A percentile compares a stretch with the other conserved stretches of the same genome.
Conservation (phyloP, 2,329 filamentous ascomycete species). For the Cladophialophora yegresii region DNA sequence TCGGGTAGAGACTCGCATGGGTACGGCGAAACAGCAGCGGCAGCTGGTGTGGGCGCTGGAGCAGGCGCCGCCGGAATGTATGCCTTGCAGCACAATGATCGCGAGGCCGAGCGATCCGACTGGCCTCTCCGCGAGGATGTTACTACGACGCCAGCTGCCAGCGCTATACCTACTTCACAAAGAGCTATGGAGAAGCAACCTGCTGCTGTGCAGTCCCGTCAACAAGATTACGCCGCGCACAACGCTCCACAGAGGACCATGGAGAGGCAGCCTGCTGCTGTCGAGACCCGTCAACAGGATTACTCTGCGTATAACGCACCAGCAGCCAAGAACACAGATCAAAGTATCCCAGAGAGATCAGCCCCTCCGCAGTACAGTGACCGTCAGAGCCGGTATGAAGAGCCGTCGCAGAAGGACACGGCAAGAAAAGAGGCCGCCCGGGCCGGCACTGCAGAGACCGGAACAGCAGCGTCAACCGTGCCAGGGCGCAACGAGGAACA, state of each 20-base stretch:
- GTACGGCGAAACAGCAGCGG: slow-evolving; percentile 15
- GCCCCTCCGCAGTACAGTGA: neutral
- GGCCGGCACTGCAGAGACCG: neutral
- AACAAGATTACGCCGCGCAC: slow-evolving; percentile 2
- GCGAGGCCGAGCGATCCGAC: neutral
- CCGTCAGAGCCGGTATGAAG: neutral
- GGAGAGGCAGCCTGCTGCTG: neutral
- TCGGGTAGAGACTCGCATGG: neutral
- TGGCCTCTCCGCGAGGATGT: slow-evolving; percentile 9
- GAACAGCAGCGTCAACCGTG: neutral
- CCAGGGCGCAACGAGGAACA: neutral
- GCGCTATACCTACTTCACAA: slow-evolving; percentile 5
- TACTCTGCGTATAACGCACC: neutral
- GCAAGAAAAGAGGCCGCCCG: neutral
- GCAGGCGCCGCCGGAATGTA: slow-evolving; percentile 18
- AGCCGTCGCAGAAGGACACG: slow-evolving; percentile 2
- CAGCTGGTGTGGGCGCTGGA: slow-evolving; percentile 23
- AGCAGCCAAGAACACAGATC: neutral
- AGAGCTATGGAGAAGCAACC: neutral
- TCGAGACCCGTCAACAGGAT: neutral
- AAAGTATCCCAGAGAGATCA: neutral
- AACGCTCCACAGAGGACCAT: slow-evolving; percentile 5
- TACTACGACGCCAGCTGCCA: neutral
- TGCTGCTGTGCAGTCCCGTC: neutral
- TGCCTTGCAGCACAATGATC: slow-evolving; percentile 5